phyloP scores from a whole-genome alignment of 164 flowering plant species.

The Vitis rupestris region DNA sequence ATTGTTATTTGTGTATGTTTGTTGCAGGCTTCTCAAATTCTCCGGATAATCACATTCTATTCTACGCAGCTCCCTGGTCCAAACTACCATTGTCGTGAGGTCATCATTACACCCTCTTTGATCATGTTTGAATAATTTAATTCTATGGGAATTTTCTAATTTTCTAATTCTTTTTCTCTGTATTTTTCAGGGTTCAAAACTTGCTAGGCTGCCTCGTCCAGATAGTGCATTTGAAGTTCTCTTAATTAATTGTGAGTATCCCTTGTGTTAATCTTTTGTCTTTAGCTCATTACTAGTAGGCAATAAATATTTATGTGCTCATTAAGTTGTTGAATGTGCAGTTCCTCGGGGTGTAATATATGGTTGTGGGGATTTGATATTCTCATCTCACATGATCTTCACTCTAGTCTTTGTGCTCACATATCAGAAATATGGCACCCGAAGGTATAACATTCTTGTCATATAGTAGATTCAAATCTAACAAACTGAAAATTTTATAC shows the following conservation, averaged over 20 bases:
- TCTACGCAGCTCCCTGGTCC: conserved; percentile 99
- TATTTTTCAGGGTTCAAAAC: conserved; percentile 75
- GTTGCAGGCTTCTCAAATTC: conserved; percentile 78
- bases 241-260: conserved; percentile 62
- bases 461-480: too few relatives aligned
- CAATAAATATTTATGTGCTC: not conserved
- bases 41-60: conserved; percentile 83
- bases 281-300: not conserved
- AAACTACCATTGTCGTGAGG: conserved; percentile 99
- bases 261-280: not conserved
- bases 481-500: too few relatives aligned
- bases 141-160: too few relatives aligned
- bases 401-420: conserved; percentile 87
- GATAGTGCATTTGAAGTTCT: conserved; percentile 66
- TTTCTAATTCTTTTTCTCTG: not conserved
- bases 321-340: conserved; percentile 33
- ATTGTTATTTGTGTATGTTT: conserved; percentile 4
- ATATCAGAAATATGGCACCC: conserved; percentile 87
- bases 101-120: conserved; percentile 16
- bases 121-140: not conserved
- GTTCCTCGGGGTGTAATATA: conserved; percentile 86
- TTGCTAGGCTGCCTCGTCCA: conserved; percentile 86
- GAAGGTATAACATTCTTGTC: conserved; percentile 48
- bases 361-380: conserved; percentile 98
- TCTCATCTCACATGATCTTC: conserved; percentile 99